Conservation (phyloP, 140 eudicot genomes). For the Senecio squalidus region DNA sequence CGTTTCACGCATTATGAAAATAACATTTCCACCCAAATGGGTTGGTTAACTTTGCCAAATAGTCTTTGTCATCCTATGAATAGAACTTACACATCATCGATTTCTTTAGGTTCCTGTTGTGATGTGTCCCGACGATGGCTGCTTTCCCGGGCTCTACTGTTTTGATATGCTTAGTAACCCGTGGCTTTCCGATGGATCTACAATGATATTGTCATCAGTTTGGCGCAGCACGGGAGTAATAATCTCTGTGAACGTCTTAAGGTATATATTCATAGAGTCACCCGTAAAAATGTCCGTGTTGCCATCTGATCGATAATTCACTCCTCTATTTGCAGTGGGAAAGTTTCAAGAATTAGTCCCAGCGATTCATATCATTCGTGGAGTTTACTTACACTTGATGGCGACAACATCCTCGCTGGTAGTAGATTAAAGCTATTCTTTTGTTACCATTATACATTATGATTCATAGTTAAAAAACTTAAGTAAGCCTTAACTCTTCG, state of each 20-base stretch:
- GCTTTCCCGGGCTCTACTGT: constrained; percentile 90
- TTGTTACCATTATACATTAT: not conserved
- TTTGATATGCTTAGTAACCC: constrained; percentile 52
- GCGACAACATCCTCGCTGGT: constrained; percentile 83
- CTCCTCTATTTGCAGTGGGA: constrained; percentile 57
- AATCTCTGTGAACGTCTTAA: constrained; percentile 64
- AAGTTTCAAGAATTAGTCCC: constrained; percentile 73
- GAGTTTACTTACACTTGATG: constrained; percentile 75
- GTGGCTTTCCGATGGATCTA: constrained; percentile 91
- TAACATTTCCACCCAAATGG: not conserved
- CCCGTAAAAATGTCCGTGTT: not conserved
- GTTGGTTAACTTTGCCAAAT: not conserved
- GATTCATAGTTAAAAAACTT: too few species aligned
- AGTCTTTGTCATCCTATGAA: not conserved
- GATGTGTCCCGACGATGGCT: constrained; percentile 74
- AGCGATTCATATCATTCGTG: constrained; percentile 60
- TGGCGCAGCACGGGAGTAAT: constrained; percentile 83
- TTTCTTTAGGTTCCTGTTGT: constrained; percentile 76
- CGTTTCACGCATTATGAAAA: not conserved
- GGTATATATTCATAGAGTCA: constrained; percentile 35
- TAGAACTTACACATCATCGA: not conserved
- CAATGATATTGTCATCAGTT: constrained; percentile 71
- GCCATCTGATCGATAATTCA: not conserved
- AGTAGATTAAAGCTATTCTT: constrained; percentile 10
- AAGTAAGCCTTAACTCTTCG: not conserved